phyloP scores from a whole-genome alignment of 2,329 filamentous ascomycete species.

The Ustulina deusta region DNA sequence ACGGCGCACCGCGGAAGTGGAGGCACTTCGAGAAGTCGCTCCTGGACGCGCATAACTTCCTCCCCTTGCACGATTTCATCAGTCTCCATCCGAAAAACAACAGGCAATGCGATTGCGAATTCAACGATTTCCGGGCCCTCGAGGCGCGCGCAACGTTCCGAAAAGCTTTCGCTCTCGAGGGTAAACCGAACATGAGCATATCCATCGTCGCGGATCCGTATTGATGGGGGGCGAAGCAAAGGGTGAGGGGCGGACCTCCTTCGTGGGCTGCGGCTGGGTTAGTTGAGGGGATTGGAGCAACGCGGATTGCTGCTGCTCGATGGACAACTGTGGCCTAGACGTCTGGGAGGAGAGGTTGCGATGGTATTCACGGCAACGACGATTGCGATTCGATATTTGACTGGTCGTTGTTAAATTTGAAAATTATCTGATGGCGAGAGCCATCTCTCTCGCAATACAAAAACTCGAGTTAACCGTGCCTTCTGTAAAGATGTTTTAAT shows the following conservation, averaged over 20 bases:
- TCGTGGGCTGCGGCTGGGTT: neutral
- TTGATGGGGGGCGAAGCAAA: neutral
- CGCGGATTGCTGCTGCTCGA: neutral
- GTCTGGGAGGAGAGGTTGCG: too few relatives aligned
- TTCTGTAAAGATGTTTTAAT: too few relatives aligned
- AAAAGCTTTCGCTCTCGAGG: neutral
- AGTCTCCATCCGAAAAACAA: neutral
- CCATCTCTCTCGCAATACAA: too few relatives aligned
- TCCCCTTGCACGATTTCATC: neutral
- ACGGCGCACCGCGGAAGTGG: neutral
- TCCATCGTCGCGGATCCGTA: slow-evolving; percentile 13
- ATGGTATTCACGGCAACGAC: too few relatives aligned
- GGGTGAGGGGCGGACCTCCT: neutral
- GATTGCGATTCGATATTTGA: too few relatives aligned
- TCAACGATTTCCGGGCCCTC: neutral
- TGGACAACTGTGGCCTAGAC: neutral
- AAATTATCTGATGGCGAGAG: too few relatives aligned
- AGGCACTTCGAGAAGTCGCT: neutral
- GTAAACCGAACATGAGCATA: neutral
- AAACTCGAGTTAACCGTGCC: too few relatives aligned
- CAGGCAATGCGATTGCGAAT: neutral
- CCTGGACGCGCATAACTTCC: neutral
- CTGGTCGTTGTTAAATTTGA: too few relatives aligned
- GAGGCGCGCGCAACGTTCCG: neutral
- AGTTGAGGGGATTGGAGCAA: neutral